Evolutionary conservation across 805 yeast species (phyloP).

Genomic region (Myxozyma vanderwaltii): DNA sequence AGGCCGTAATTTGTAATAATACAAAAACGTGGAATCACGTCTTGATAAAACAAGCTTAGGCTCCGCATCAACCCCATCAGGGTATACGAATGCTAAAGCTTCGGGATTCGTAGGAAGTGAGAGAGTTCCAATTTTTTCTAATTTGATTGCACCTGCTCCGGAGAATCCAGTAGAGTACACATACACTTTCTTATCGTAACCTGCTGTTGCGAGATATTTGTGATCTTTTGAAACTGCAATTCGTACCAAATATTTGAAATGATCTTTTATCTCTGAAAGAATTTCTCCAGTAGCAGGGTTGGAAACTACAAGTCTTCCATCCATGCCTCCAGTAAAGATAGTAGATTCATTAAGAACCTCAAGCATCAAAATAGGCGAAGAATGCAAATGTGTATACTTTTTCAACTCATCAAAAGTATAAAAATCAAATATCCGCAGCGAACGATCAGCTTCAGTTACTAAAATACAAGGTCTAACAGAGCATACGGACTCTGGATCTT

Average conservation of each 20-base stretch:
- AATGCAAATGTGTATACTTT: constrained; percentile 23
- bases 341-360: constrained; percentile 37
- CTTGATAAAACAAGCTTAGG: constrained; percentile 29
- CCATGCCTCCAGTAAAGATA: constrained; percentile 54
- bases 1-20: constrained; percentile 31
- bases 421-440: constrained; percentile 31
- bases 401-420: constrained; percentile 26
- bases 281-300: constrained; percentile 25
- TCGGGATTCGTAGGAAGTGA: constrained; percentile 33
- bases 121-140: constrained; percentile 18
- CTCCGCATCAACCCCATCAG: constrained; percentile 2
- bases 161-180: constrained; percentile 20
- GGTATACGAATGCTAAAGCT: constrained; percentile 23
- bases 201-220: constrained; percentile 46
- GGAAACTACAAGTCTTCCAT: constrained; percentile 48
- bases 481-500: constrained; percentile 15
- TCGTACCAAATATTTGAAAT: constrained; percentile 45
- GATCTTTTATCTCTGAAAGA: constrained; percentile 42
- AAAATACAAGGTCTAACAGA: constrained; percentile 28
- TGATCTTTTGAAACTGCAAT: constrained; percentile 42
- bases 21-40: constrained; percentile 35
- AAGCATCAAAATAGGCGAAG: constrained; percentile 29
- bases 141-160: not conserved
- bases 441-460: constrained; percentile 29
- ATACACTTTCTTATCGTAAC: constrained; percentile 37